These are phyloP conservation scores for Blastomyces silverae DNA, from an alignment of 2,329 filamentous ascomycete genomes.

Conservation along the genomic window DNA sequence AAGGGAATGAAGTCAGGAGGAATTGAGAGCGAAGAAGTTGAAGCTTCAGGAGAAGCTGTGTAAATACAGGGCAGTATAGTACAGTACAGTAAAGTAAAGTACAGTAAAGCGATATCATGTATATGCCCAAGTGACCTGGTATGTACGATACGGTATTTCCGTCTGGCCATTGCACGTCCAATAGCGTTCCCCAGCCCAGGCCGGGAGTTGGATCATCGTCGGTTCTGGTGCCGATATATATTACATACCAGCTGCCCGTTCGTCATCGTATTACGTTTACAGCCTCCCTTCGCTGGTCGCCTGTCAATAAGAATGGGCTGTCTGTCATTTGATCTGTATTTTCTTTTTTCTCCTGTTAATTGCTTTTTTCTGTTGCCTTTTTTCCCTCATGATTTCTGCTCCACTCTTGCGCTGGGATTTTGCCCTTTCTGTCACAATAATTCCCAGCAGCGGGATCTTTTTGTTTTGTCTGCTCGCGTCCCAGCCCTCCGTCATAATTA, in stretches of 20 bases:
- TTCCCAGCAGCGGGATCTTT: not conserved
- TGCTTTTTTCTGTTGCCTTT: not conserved
- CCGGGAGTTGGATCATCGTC: no score
- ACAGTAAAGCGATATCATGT: no score
- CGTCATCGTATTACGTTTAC: no score
- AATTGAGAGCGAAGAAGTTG: not conserved
- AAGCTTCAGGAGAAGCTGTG: not conserved
- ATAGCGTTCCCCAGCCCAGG: no score
- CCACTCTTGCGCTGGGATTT: not conserved
- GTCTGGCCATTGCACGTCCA: no score
- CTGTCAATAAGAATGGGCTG: no score
- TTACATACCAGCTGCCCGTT: no score
- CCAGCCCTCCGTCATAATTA: slow-evolving; percentile 1
- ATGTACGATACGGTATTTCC: not conserved
- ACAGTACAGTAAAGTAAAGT: not conserved
- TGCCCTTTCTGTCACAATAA: not conserved
- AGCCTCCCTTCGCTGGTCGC: no score
- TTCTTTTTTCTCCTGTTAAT: not conserved
- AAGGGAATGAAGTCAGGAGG: not conserved
- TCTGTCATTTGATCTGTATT: not conserved
- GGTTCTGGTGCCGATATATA: no score
- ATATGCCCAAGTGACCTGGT: not conserved
- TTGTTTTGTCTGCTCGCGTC: not conserved
- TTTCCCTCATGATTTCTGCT: no score
- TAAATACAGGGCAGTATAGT: not conserved